Percentiles rank a stretch among this genome's conserved stretches.
phyloP scores from a whole-genome alignment of 352 stramenopile genomes.

The Phytophthora foliorum region DNA sequence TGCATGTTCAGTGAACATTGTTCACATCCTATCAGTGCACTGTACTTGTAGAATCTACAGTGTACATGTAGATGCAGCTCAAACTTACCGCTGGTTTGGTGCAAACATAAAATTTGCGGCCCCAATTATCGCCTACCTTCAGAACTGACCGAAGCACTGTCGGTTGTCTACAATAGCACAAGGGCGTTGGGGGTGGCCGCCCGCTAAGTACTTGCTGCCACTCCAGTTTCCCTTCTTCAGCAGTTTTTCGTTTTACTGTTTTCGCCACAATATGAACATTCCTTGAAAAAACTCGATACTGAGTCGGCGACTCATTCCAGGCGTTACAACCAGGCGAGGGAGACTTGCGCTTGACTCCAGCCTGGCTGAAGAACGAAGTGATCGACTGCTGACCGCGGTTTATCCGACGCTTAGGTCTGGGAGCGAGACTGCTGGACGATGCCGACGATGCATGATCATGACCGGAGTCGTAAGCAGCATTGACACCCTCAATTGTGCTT shows the following conservation, averaged over 20 bases:
- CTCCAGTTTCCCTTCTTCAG: constrained; percentile 38
- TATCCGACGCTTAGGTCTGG: constrained; percentile 18
- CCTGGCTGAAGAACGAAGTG: constrained; percentile 57
- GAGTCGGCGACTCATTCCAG: neutral
- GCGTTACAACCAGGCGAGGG: neutral
- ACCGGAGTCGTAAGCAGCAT: constrained; percentile 2
- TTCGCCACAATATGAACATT: constrained; percentile 26
- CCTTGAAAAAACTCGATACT: constrained; percentile 19
- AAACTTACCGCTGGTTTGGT: constrained; percentile 74
- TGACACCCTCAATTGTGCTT: constrained; percentile 2
- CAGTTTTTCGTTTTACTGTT: constrained; percentile 46
- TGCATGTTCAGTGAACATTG: too few relatives aligned
- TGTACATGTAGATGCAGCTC: constrained; percentile 1
- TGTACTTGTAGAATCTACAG: too few relatives aligned
- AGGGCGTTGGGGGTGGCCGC: constrained; percentile 59
- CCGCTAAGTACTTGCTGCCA: constrained; percentile 83
- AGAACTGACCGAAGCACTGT: constrained; percentile 81
- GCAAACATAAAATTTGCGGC: constrained; percentile 90
- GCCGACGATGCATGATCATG: neutral
- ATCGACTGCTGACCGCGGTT: constrained; percentile 56
- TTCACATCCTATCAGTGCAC: neutral
- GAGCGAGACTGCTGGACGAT: neutral
- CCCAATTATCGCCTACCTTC: constrained; percentile 86
- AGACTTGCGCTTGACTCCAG: constrained; percentile 26
- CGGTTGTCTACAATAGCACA: constrained; percentile 73